Conservation (phyloP, 768 basidiomycete genomes). For the Boletus vermiculosoides region DNA sequence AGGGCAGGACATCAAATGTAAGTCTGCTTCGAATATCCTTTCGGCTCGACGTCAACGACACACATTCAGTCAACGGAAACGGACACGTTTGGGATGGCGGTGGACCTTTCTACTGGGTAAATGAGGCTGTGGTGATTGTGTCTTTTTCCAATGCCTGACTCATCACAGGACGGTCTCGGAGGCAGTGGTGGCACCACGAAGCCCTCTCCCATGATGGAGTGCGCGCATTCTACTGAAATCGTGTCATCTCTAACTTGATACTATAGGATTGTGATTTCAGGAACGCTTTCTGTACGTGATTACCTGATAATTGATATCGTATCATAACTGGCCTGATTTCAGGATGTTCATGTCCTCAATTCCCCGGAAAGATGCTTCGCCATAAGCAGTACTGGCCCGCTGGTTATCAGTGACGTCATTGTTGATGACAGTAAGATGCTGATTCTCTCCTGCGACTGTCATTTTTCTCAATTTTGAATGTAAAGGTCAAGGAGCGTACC, state of each 20-base stretch:
- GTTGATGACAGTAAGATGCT: conserved; percentile 55
- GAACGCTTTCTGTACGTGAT: conserved; percentile 35
- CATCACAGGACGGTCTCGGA: conserved; percentile 29
- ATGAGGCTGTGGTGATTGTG: neutral
- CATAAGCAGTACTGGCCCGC: conserved; percentile 26
- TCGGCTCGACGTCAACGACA: conserved; percentile 18
- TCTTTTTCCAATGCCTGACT: neutral
- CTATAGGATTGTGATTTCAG: conserved; percentile 40
- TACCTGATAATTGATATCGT: neutral
- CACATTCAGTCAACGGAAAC: conserved; percentile 38
- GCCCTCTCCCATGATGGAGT: conserved; percentile 43
- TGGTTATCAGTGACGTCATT: conserved; percentile 45
- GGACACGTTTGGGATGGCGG: conserved; percentile 41
- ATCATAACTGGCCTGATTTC: neutral
- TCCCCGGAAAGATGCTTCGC: conserved; percentile 37
- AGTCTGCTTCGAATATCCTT: conserved; percentile 10
- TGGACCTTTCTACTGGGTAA: conserved; percentile 46
- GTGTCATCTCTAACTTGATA: neutral
- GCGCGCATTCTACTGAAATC: neutral
- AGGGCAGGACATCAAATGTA: conserved; percentile 50
- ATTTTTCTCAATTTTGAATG: neutral
- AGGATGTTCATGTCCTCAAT: conserved; percentile 41
- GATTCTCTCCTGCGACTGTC: neutral
- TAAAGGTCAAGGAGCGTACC: conserved; percentile 49
- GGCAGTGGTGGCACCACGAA: conserved; percentile 10